These are phyloP conservation scores for Colletotrichum sp. DNA, from an alignment of 2,329 filamentous ascomycete species.

Conservation along the genomic window DNA sequence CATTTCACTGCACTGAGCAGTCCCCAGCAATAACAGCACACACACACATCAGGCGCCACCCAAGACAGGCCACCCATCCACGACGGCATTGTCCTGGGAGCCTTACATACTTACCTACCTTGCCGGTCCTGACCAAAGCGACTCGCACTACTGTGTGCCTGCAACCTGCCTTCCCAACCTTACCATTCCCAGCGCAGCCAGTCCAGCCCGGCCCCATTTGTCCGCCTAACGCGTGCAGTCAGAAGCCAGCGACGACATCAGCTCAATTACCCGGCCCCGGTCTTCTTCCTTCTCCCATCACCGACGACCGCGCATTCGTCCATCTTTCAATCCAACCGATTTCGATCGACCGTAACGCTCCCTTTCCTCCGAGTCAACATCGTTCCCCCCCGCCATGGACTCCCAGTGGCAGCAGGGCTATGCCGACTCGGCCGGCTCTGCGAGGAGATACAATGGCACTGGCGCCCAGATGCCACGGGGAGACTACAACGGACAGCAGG, in stretches of 20 bases:
- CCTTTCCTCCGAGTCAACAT: constrained; percentile 11
- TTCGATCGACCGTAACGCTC: neutral
- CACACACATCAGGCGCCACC: neutral
- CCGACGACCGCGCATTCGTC: constrained; percentile 8
- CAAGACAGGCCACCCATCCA: neutral
- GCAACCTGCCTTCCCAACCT: neutral
- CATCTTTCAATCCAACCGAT: neutral
- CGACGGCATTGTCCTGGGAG: neutral
- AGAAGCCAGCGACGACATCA: constrained; percentile 19
- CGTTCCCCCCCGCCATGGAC: constrained; percentile 47
- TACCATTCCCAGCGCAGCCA: constrained; percentile 1
- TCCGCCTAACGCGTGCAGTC: constrained; percentile 21
- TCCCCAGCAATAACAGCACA: neutral
- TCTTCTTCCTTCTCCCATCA: constrained; percentile 17
- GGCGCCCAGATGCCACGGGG: constrained; percentile 37
- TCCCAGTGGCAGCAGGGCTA: constrained; percentile 64
- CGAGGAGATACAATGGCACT: constrained; percentile 67
- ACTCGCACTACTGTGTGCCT: constrained; percentile 3
- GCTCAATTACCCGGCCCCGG: constrained; percentile 10
- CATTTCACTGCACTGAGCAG: neutral
- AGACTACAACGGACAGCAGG: constrained; percentile 32
- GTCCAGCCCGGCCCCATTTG: constrained; percentile 13
- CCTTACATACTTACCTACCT: neutral
- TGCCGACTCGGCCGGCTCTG: constrained; percentile 65
- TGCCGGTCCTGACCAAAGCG: neutral